Evolutionary conservation across 2,329 filamentous ascomycete species (phyloP).

Genomic region (Pseudomassariella vexata): DNA sequence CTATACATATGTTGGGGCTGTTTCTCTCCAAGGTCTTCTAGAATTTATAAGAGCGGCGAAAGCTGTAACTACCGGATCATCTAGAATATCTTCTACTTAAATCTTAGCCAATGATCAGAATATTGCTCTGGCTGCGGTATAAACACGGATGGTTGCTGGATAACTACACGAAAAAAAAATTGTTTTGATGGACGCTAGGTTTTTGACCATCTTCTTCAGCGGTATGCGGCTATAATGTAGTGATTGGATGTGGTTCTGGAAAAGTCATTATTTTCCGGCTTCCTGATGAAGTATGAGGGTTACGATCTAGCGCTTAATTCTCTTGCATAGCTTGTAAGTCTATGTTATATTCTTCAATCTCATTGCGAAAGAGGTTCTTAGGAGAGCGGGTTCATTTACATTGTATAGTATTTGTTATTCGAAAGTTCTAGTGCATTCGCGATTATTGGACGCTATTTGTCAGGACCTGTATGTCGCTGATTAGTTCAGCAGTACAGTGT

Average conservation of each 20-base stretch:
- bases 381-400: too few species aligned
- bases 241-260: constrained; percentile 1
- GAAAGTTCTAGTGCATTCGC: too few species aligned
- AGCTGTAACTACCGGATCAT: neutral
- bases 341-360: too few species aligned
- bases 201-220: neutral
- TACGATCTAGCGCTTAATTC: too few species aligned
- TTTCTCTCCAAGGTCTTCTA: constrained; percentile 1
- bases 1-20: constrained; percentile 1
- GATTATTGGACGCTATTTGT: too few species aligned
- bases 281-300: too few species aligned
- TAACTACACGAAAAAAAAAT: too few species aligned
- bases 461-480: too few species aligned
- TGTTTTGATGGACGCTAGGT: neutral
- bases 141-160: neutral
- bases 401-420: too few species aligned
- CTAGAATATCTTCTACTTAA: neutral
- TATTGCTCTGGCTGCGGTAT: constrained; percentile 1
- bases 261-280: constrained; percentile 1
- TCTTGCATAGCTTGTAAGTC: too few species aligned
- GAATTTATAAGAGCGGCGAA: neutral
- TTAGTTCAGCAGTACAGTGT: too few species aligned
- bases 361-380: too few species aligned
- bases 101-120: neutral
- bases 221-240: neutral